These are phyloP conservation scores for Neoascochyta sp. DNA, from an alignment of 2,329 filamentous ascomycete species.

Conservation along the genomic window DNA sequence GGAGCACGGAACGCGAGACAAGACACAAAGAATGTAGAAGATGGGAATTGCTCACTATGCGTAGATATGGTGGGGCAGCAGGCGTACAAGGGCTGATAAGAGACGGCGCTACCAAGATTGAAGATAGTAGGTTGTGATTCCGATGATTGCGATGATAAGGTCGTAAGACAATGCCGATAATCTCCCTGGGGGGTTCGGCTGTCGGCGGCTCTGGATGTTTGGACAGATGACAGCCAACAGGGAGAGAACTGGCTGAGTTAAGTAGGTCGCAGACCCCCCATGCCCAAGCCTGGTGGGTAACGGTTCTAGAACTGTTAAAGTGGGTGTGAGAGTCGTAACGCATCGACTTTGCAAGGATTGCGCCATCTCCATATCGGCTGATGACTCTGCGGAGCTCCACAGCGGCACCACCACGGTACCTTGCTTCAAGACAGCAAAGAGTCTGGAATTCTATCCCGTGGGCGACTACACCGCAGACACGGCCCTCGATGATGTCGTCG, in stretches of 20 bases:
- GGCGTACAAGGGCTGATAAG: too few species aligned
- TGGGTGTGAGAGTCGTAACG: constrained; percentile 32
- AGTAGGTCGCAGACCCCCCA: too few species aligned
- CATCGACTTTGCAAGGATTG: too few species aligned
- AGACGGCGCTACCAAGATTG: too few species aligned
- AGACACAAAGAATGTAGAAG: too few species aligned
- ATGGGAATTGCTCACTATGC: too few species aligned
- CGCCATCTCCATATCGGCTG: constrained; percentile 29
- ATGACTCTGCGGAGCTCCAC: constrained; percentile 20
- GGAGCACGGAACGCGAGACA: too few species aligned
- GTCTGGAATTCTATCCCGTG: too few species aligned
- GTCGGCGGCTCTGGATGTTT: constrained; percentile 22
- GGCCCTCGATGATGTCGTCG: too few species aligned
- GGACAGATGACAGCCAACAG: constrained; percentile 12
- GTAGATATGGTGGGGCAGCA: too few species aligned
- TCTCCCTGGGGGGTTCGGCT: constrained; percentile 31
- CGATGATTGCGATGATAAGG: constrained; percentile 26
- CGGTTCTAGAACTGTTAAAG: constrained; percentile 30
- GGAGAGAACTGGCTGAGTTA: constrained; percentile 17
- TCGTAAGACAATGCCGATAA: constrained; percentile 26
- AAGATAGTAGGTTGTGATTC: constrained; percentile 5
- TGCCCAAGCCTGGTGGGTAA: too few species aligned
- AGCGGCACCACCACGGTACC: constrained; percentile 20
- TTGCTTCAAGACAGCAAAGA: constrained; percentile 3
- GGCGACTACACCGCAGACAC: too few species aligned